Evolutionary conservation across 163 green algal genomes (phyloP).

Genomic region (Scenedesmus sp.): DNA sequence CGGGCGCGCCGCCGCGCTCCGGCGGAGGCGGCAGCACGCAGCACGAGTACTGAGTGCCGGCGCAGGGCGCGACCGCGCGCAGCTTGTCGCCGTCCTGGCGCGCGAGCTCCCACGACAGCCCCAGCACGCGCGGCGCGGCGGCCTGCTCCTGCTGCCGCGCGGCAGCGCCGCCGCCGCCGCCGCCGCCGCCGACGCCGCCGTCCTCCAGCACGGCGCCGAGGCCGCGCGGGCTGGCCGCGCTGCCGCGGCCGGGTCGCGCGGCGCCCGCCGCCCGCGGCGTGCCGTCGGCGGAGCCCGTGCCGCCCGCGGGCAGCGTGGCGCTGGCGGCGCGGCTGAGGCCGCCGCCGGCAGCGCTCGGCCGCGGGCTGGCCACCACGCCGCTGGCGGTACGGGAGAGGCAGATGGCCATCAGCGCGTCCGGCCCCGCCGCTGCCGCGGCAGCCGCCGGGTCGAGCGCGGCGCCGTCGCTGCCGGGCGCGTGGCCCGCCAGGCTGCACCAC

Average conservation of each 20-base stretch:
- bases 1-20: conserved; percentile 11
- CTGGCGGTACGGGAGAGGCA: conserved; percentile 29
- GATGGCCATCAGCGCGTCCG: conserved; percentile 24
- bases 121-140: neutral
- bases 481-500: conserved; percentile 11
- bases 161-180: too few relatives aligned
- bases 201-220: neutral
- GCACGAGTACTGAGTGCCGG: conserved; percentile 21
- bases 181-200: neutral
- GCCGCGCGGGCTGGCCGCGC: neutral
- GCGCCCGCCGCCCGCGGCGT: neutral
- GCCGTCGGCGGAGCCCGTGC: neutral
- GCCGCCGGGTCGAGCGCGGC: conserved; percentile 2
- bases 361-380: neutral
- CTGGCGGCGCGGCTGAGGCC: conserved; percentile 4
- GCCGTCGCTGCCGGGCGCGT: neutral
- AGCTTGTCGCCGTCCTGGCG: conserved; percentile 7
- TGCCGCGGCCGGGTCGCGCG: neutral
- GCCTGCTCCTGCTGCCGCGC: conserved; percentile 39
- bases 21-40: neutral
- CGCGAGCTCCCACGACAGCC: conserved; percentile 27
- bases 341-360: neutral
- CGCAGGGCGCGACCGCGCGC: neutral
- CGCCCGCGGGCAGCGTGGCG: neutral
- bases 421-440: conserved; percentile 18